phyloP scores from a whole-genome alignment of 1,284 basidiomycete species.

The Microbotryum scabiosae region DNA sequence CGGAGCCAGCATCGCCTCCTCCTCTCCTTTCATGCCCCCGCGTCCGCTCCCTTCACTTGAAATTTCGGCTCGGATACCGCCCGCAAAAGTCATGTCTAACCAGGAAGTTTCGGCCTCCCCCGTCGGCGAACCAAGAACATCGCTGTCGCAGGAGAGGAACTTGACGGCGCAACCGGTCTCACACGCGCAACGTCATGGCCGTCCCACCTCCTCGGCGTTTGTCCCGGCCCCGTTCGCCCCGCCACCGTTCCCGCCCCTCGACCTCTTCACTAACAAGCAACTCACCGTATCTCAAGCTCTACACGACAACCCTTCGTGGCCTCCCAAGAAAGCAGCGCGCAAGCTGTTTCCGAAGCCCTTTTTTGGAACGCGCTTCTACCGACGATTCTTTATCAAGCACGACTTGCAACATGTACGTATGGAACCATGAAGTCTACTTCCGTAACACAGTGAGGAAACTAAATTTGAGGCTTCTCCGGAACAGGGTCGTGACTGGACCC shows the following conservation, averaged over 20 bases:
- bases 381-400: slow-evolving; percentile 35
- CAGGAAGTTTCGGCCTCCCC: too few relatives aligned
- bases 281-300: background rate
- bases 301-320: background rate
- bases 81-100: too few relatives aligned
- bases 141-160: too few relatives aligned
- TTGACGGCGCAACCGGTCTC: too few relatives aligned
- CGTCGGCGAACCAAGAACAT: too few relatives aligned
- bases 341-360: slow-evolving; percentile 34
- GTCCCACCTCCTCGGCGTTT: too few relatives aligned
- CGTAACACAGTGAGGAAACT: background rate
- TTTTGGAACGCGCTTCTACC: slow-evolving; percentile 27
- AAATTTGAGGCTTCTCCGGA: background rate
- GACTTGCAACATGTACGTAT: slow-evolving; percentile 31
- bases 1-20: too few relatives aligned
- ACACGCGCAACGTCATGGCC: too few relatives aligned
- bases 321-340: slow-evolving; percentile 18
- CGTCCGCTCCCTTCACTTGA: too few relatives aligned
- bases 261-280: background rate
- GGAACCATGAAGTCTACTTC: background rate
- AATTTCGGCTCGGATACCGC: too few relatives aligned
- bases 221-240: background rate
- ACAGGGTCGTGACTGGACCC: slow-evolving; percentile 30
- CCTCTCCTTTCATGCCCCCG: too few relatives aligned
- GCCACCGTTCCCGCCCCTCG: slow-evolving; percentile 3